phyloP scores from a whole-genome alignment of 306 rosid genomes.

The cucumber (Cucumis sativus) region Cucumber_9930_V3 NC_026658.2:7821501-7822000 shows the following conservation, averaged over 20 bases:
- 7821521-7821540: neutral
- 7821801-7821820: neutral
- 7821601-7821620: neutral
- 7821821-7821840: neutral
- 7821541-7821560: neutral
- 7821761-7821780: neutral
- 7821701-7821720: neutral
- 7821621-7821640: neutral
- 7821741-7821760: neutral
- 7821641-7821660: neutral
- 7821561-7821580: neutral
- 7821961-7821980: neutral
- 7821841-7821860: neutral
- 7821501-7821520: neutral
- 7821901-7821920: neutral
- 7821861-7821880: neutral
- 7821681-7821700: neutral
- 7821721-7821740: neutral
- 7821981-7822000: neutral
- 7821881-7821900: neutral
- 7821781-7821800: neutral
- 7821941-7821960: neutral
- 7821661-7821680: neutral
- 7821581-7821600: neutral
- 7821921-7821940: neutral